These are phyloP conservation scores for Phytopythium helicoides DNA, from an alignment of 352 stramenopile species.

Conservation along the genomic window DNA sequence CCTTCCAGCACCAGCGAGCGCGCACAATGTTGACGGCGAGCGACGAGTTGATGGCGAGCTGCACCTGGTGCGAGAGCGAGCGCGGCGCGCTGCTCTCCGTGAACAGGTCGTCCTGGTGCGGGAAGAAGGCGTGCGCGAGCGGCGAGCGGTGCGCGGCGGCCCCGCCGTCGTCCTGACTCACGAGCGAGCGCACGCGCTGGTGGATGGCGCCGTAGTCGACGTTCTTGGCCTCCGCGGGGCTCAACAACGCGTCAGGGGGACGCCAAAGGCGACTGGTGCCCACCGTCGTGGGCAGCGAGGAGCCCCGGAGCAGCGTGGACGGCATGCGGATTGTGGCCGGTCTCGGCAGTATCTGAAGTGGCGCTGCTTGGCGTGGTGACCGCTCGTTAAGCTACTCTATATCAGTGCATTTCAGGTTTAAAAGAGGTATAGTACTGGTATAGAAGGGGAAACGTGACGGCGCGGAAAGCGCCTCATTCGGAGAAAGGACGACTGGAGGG, in stretches of 20 bases:
- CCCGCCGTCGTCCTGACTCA: slow-evolving; percentile 3
- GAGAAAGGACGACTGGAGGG: neutral
- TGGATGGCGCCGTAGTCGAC: slow-evolving; percentile 2
- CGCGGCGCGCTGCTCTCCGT: slow-evolving; percentile 30
- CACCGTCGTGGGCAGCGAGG: neutral
- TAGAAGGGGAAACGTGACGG: neutral
- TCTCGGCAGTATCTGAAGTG: neutral
- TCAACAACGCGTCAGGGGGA: neutral
- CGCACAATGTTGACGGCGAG: slow-evolving; percentile 69
- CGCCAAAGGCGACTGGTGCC: neutral
- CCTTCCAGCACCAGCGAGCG: too few species aligned
- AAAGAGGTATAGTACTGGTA: neutral
- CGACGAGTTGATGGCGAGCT: slow-evolving; percentile 69
- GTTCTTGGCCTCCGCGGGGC: neutral
- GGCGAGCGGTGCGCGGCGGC: slow-evolving; percentile 43
- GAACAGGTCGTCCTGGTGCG: slow-evolving; percentile 61
- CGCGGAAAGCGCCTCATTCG: neutral
- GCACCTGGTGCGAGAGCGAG: slow-evolving; percentile 43
- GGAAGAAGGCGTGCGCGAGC: slow-evolving; percentile 65
- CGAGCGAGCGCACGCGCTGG: slow-evolving; percentile 7
- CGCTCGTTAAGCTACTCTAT: neutral
- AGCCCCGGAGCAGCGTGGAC: neutral
- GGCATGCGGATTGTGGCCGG: too few species aligned
- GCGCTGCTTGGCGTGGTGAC: neutral
- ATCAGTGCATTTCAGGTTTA: slow-evolving; percentile 7